Evolutionary conservation across 225 moss, liverwort and hornwort species (phyloP).

Genomic region (Ulota crispa): DNA sequence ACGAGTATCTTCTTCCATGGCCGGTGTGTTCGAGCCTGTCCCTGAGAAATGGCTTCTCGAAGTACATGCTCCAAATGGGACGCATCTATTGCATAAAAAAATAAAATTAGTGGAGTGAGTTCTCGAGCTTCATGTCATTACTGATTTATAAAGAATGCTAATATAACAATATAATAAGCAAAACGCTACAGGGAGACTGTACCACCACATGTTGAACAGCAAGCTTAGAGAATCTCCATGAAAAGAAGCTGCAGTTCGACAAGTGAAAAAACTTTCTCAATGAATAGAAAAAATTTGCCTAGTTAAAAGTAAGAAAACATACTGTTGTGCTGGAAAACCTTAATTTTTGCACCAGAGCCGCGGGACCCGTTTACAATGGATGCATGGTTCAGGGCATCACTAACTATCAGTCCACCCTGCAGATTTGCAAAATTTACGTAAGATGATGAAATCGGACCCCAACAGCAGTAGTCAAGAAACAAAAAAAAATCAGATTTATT

Average conservation of each 20-base stretch:
- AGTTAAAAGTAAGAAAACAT: conserved; percentile 17
- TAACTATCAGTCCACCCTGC: conserved; percentile 88
- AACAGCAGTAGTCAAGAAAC: not conserved
- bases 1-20: conserved; percentile 99
- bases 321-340: conserved; percentile 81
- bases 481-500: not conserved
- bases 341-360: conserved; percentile 85
- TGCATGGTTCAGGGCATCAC: conserved; percentile 92
- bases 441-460: not conserved
- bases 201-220: not conserved
- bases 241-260: not conserved
- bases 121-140: not conserved
- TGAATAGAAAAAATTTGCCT: not conserved
- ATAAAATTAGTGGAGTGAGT: not conserved
- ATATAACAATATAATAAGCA: not conserved
- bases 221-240: not conserved
- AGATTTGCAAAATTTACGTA: not conserved
- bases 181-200: not conserved
- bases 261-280: not conserved
- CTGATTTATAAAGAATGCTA: not conserved
- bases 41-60: conserved; percentile 81
- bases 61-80: conserved; percentile 82
- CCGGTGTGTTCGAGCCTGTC: conserved; percentile 92
- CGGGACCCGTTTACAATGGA: conserved; percentile 92
- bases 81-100: conserved; percentile 40